Evolutionary conservation across 139 green algal genomes (phyloP), one percentile per base, ranked within the genome.

Genomic region (Micractinium sp.): DNA sequence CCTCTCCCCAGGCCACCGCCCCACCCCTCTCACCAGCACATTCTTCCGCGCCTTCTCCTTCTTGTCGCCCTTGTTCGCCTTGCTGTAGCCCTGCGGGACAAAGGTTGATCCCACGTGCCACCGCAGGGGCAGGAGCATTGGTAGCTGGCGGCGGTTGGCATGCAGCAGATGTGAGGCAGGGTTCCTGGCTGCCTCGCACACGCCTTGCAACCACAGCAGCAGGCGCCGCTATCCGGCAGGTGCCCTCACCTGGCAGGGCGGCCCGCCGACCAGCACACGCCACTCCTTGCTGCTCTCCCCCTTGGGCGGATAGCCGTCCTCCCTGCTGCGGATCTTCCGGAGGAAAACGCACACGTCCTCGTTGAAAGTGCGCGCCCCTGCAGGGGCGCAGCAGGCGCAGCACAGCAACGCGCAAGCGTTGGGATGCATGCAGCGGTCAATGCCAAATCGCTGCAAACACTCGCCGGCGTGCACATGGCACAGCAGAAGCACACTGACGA

Each of bases 21-120:
- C 73, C 73, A 38, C 22, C 0, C n/a, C n/a, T n/a, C 79, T 27
- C 82, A 78, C 82, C 61, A 87, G 36, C 23, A 87, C 38, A 36
- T 87, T 87, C 82, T 87, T 87, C 33, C 82, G 60, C 7, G n/a
- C 61, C 61, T 87, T 87, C 5, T 87, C 35, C 82, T 87, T 36
- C 35, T 35, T 16, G 35, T 22, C 12, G 33, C 60, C 36, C 14
- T 38, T 76, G 82, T 77, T 87, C 15, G 82, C 82, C 35, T 78
- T 87, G 35, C 33, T 63, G 25, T 63, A 87, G 23, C 82, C 82
- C 82, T 84, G 78, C 41, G 18, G 60, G 60, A 67, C 15, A 16
- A 16, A 67, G 14, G 14, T 67, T 67, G 15, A 67, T 67, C 15
- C 15, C 60, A 16, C 60, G 15, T 67, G 60, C 16, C n/a, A n/a